Evolutionary conservation across 257 asterid genomes (phyloP).

Genomic region (Nicotiana otophora): DNA sequence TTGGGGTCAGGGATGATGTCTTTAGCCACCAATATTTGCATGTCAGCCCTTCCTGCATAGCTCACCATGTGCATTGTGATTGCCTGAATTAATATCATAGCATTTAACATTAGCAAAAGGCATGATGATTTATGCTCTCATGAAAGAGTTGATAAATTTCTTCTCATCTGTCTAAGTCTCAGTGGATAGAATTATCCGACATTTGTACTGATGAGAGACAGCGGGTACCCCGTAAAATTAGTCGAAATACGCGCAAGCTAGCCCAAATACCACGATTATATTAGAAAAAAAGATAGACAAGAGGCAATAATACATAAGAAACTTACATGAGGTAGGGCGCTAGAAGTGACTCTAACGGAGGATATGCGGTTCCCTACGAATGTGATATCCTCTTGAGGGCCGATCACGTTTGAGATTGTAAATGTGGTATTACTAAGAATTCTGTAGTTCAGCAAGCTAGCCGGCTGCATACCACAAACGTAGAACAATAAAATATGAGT

Average conservation of each 20-base stretch:
- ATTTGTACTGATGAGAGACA: too few species aligned
- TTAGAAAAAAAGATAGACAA: too few species aligned
- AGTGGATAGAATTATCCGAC: too few species aligned
- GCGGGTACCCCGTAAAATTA: too few species aligned
- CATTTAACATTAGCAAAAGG: neutral
- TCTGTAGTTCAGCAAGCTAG: slow-evolving; percentile 54
- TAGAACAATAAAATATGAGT: neutral
- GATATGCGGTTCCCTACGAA: slow-evolving; percentile 44
- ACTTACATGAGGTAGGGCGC: slow-evolving; percentile 69
- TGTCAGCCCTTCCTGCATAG: slow-evolving; percentile 60
- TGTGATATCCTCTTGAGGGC: slow-evolving; percentile 55
- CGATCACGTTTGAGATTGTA: slow-evolving; percentile 61
- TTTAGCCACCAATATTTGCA: slow-evolving; percentile 75
- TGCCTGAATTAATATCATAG: slow-evolving; percentile 33
- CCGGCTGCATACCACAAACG: slow-evolving; percentile 28
- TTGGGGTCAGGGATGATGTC: slow-evolving; percentile 65
- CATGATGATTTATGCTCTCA: neutral
- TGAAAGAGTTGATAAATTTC: too few species aligned
- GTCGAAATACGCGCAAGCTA: too few species aligned
- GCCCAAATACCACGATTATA: too few species aligned
- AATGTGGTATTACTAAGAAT: slow-evolving; percentile 61
- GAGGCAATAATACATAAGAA: neutral
- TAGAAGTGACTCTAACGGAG: slow-evolving; percentile 40
- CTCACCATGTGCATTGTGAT: slow-evolving; percentile 79
- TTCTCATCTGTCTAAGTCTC: too few species aligned